Evolutionary conservation across 495 filamentous ascomycete species (phyloP).

Genomic region (Penicillium arizonense): DNA sequence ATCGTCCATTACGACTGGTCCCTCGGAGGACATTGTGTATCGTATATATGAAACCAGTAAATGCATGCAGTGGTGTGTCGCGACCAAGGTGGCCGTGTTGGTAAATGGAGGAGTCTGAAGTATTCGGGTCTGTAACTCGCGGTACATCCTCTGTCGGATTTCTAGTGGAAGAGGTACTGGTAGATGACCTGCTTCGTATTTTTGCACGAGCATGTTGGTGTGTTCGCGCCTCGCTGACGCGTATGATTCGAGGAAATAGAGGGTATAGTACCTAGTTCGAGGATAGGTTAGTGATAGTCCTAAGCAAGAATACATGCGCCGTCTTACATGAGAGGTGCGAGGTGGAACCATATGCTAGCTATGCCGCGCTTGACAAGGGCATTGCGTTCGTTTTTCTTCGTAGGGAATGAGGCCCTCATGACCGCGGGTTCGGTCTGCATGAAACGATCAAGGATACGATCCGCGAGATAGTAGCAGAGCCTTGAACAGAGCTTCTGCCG

Average conservation of each 20-base stretch:
- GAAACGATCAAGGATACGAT: slow-evolving; percentile 44
- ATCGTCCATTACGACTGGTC: slow-evolving; percentile 27
- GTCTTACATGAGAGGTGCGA: slow-evolving; percentile 42
- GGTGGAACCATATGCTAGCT: slow-evolving; percentile 36
- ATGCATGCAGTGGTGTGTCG: slow-evolving; percentile 47
- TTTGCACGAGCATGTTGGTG: slow-evolving; percentile 38
- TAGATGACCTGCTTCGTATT: slow-evolving; percentile 40
- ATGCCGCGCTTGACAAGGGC: slow-evolving; percentile 33
- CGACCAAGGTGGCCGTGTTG: slow-evolving; percentile 40
- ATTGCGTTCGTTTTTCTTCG: slow-evolving; percentile 30
- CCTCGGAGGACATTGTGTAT: slow-evolving; percentile 35
- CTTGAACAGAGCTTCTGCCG: slow-evolving; percentile 41
- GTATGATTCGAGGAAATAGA: slow-evolving; percentile 45
- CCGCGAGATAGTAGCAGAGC: slow-evolving; percentile 43
- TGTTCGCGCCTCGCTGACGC: slow-evolving; percentile 41
- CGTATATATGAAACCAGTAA: slow-evolving; percentile 41
- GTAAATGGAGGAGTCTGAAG: slow-evolving; percentile 44
- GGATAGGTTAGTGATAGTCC: slow-evolving; percentile 3
- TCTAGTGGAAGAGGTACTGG: slow-evolving; percentile 36
- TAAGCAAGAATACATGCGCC: neutral
- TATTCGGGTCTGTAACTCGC: slow-evolving; percentile 38
- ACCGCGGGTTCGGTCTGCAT: slow-evolving; percentile 28
- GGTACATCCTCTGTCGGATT: slow-evolving; percentile 37
- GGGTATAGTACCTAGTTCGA: slow-evolving; percentile 35
- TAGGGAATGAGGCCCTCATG: slow-evolving; percentile 33